These are phyloP conservation scores for Colletotrichum navitas DNA, from an alignment of 2,329 filamentous ascomycete genomes.

Conservation along the genomic window DNA sequence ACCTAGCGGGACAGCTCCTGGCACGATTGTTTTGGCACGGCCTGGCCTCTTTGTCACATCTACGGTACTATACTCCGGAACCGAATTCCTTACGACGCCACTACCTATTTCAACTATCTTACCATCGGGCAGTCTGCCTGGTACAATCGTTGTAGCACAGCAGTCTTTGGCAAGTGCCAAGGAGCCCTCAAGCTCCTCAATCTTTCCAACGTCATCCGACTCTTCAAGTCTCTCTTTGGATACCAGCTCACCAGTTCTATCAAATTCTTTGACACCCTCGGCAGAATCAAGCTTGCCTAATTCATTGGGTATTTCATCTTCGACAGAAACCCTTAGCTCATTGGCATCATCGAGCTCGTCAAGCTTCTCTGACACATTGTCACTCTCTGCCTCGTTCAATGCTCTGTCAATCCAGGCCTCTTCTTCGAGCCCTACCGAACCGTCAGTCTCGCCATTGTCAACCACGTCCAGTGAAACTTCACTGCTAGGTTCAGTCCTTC, in stretches of 20 bases:
- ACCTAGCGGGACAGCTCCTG: constrained; percentile 16
- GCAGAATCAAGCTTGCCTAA: neutral
- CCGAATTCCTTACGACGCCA: neutral
- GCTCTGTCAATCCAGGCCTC: neutral
- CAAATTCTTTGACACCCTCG: neutral
- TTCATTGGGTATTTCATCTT: neutral
- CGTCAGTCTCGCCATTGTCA: neutral
- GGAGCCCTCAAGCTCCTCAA: neutral
- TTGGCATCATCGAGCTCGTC: neutral
- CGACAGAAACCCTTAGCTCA: neutral
- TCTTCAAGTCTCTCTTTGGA: neutral
- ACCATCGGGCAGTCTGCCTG: constrained; percentile 4
- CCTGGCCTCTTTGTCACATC: constrained; percentile 4
- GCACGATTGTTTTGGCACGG: constrained; percentile 28
- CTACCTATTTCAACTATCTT: constrained; percentile 11
- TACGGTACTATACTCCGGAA: constrained; percentile 7
- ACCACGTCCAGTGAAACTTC: neutral
- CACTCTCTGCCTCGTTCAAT: neutral
- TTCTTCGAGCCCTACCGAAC: neutral
- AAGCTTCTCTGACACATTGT: neutral
- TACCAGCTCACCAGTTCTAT: neutral
- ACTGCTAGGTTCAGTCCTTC: no score
- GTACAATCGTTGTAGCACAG: constrained; percentile 8
- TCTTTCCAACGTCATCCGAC: neutral
- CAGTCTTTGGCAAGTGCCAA: neutral